These are phyloP conservation scores for Clohesyomyces aquaticus DNA, from an alignment of 495 filamentous ascomycete genomes.

Conservation along the genomic window DNA sequence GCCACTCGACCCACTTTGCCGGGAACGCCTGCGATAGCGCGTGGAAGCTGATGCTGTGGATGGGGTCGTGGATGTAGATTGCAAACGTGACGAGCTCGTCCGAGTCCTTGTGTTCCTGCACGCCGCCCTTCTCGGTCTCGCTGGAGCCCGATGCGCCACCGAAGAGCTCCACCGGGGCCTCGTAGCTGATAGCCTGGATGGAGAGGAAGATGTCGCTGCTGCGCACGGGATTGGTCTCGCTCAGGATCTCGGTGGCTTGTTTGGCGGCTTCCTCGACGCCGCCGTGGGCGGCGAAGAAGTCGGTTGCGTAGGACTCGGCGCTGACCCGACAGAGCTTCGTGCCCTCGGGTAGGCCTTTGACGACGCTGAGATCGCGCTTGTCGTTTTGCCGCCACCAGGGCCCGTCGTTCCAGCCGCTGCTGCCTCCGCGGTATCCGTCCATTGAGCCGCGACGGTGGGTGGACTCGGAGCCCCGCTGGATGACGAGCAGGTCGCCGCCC, in stretches of 20 bases:
- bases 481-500: constrained; percentile 93
- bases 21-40: constrained; percentile 85
- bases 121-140: constrained; percentile 52
- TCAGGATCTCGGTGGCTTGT: constrained; percentile 71
- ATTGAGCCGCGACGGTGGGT: constrained; percentile 66
- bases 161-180: constrained; percentile 68
- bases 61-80: constrained; percentile 88
- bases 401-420: constrained; percentile 80
- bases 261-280: constrained; percentile 80
- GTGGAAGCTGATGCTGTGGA: constrained; percentile 86
- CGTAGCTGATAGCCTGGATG: constrained; percentile 80
- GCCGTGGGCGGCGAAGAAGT: constrained; percentile 76
- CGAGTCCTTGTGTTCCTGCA: constrained; percentile 55
- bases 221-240: constrained; percentile 84
- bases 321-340: constrained; percentile 86
- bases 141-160: constrained; percentile 53
- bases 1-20: constrained; percentile 84
- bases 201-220: constrained; percentile 93
- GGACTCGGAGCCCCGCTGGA: constrained; percentile 88
- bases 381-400: constrained; percentile 87
- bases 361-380: constrained; percentile 75
- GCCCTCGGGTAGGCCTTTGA: constrained; percentile 79
- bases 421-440: constrained; percentile 54
- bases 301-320: constrained; percentile 82
- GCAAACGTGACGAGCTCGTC: constrained; percentile 77